phyloP scores from a whole-genome alignment of 306 rosid species.

The Lathyrus tuberosus region DNA sequence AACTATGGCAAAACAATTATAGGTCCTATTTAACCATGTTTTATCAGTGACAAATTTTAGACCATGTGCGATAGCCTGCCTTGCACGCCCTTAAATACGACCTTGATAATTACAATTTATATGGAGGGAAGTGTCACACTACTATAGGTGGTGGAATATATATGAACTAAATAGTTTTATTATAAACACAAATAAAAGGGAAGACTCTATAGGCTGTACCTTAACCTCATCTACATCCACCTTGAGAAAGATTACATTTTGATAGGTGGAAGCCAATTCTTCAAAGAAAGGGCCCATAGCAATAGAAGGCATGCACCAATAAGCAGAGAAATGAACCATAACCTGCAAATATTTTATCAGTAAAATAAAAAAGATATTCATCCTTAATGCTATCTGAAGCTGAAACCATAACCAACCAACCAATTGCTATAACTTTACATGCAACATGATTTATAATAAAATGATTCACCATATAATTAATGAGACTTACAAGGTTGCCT shows the following conservation, averaged over 20 bases:
- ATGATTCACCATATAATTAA: not conserved
- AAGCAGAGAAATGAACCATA: slow-evolving; percentile 56
- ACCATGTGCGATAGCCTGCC: too few relatives aligned
- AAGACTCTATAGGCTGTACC: slow-evolving; percentile 36
- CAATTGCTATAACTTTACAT: slow-evolving; percentile 7
- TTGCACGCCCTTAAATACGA: too few relatives aligned
- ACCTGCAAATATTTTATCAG: slow-evolving; percentile 40
- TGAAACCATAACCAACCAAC: slow-evolving; percentile 32
- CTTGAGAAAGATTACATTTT: slow-evolving; percentile 39
- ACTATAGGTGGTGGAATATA: not conserved
- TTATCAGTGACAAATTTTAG: too few relatives aligned
- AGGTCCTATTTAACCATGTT: too few relatives aligned
- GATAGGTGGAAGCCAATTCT: slow-evolving; percentile 47
- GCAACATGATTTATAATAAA: slow-evolving; percentile 12
- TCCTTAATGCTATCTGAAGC: slow-evolving; percentile 28
- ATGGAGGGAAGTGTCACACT: too few relatives aligned
- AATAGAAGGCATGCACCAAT: slow-evolving; percentile 56
- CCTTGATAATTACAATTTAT: too few relatives aligned
- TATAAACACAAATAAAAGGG: not conserved
- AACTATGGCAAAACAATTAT: too few relatives aligned
- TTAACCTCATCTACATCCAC: slow-evolving; percentile 60
- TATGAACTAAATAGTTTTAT: not conserved
- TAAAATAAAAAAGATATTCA: not conserved
- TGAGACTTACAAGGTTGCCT: slow-evolving; percentile 44
- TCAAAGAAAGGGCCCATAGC: slow-evolving; percentile 49